These are phyloP conservation scores for Stentor coeruleus DNA, from an alignment of 73 alveolate genomes.

Conservation along the genomic window DNA sequence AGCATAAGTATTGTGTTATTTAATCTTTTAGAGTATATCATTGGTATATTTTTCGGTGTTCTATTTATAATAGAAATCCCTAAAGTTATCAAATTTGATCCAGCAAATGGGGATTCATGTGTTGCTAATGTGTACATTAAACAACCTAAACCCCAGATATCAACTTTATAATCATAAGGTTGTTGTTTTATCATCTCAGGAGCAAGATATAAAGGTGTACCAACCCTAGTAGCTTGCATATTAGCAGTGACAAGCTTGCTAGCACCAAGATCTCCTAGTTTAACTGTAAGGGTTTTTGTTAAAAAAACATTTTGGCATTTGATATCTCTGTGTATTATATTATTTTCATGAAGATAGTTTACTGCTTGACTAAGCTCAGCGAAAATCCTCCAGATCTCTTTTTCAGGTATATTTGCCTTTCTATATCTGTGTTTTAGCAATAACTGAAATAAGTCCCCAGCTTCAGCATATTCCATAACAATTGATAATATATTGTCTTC, in stretches of 20 bases:
- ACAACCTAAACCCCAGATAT: slow-evolving; percentile 96
- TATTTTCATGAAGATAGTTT: slow-evolving; percentile 79
- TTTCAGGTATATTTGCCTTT: slow-evolving; percentile 55
- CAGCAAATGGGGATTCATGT: slow-evolving; percentile 93
- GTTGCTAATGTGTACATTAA: slow-evolving; percentile 82
- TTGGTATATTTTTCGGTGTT: slow-evolving; percentile 60
- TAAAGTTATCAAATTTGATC: slow-evolving; percentile 82
- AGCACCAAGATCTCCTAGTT: slow-evolving; percentile 97
- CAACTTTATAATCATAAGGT: slow-evolving; percentile 94
- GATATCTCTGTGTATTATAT: slow-evolving; percentile 94
- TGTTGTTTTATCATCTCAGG: slow-evolving; percentile 93
- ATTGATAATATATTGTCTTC: slow-evolving; percentile 85
- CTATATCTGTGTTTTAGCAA: slow-evolving; percentile 41
- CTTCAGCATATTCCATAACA: slow-evolving; percentile 97
- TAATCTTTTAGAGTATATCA: neutral
- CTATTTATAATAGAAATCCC: slow-evolving; percentile 83
- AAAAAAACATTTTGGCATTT: slow-evolving; percentile 91
- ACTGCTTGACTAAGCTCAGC: slow-evolving; percentile 77
- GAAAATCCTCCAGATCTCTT: slow-evolving; percentile 84
- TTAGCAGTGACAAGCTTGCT: slow-evolving; percentile 73
- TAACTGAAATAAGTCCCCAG: slow-evolving; percentile 83
- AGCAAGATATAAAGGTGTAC: slow-evolving; percentile 92
- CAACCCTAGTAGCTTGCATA: slow-evolving; percentile 89
- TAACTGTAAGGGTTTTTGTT: slow-evolving; percentile 43
- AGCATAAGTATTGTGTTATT: neutral